Conservation (phyloP, 805 yeast genomes). For the Cyberlindnera xylosilytica region DNA sequence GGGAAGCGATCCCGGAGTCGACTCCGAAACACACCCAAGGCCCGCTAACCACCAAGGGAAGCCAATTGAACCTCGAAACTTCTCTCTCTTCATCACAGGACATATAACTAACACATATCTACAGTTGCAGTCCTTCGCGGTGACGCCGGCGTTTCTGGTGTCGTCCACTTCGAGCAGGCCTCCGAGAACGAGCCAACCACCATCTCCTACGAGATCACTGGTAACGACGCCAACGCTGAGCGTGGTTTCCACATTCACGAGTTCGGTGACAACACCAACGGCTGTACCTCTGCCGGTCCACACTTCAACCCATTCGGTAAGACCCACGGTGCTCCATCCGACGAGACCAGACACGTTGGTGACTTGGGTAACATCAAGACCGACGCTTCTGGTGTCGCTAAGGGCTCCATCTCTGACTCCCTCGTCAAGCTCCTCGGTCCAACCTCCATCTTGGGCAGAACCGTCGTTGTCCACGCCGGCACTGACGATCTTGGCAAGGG, state of each 20-base stretch:
- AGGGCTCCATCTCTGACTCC: constrained; percentile 79
- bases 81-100: no score
- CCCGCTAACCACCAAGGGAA: no score
- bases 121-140: constrained; percentile 95
- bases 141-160: constrained; percentile 85
- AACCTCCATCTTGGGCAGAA: constrained; percentile 88
- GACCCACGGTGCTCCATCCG: constrained; percentile 91
- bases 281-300: constrained; percentile 98
- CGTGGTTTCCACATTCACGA: constrained; percentile 98
- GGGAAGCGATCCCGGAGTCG: no score
- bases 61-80: no score
- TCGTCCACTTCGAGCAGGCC: constrained; percentile 82
- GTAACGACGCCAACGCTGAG: constrained; percentile 82
- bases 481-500: constrained; percentile 94
- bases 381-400: constrained; percentile 85
- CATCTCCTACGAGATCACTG: constrained; percentile 82
- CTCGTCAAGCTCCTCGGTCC: constrained; percentile 82
- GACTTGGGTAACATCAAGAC: constrained; percentile 94
- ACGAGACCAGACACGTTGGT: constrained; percentile 82
- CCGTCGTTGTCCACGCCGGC: constrained; percentile 92
- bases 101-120: not conserved
- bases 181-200: constrained; percentile 81
- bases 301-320: constrained; percentile 91
- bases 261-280: constrained; percentile 98
- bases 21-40: no score